Conservation (phyloP, 768 basidiomycete genomes). For the Sporobolomyces phaffii region DNA sequence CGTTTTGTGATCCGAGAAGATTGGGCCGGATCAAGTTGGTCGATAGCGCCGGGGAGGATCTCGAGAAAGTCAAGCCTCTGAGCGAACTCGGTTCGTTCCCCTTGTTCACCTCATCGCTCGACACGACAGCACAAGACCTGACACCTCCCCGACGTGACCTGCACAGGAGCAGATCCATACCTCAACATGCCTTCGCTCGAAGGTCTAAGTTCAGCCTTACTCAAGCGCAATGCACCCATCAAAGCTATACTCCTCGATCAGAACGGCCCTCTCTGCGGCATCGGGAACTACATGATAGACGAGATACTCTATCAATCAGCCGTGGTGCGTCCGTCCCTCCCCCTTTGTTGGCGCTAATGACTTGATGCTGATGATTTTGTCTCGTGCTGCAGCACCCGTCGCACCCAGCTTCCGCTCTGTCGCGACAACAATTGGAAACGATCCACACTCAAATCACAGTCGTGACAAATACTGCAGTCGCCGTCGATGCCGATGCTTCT, state of each 20-base stretch:
- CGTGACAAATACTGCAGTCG: slow-evolving; percentile 38
- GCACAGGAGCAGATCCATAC: slow-evolving; percentile 23
- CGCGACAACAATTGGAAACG: slow-evolving; percentile 10
- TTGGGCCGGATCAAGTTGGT: slow-evolving; percentile 40
- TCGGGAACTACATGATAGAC: slow-evolving; percentile 44
- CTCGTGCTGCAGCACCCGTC: slow-evolving; percentile 37
- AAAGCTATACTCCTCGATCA: slow-evolving; percentile 44
- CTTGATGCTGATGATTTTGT: not conserved
- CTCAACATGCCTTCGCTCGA: slow-evolving; percentile 40
- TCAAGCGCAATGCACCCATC: slow-evolving; percentile 40
- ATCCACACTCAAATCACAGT: slow-evolving; percentile 36
- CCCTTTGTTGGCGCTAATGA: too few relatives aligned
- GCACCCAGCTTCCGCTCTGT: slow-evolving; percentile 33
- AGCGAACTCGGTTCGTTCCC: slow-evolving; percentile 36
- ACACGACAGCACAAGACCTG: too few relatives aligned
- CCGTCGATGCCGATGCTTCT: slow-evolving; percentile 37
- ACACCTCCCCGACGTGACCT: not conserved
- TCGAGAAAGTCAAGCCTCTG: slow-evolving; percentile 30
- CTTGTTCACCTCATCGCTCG: not conserved
- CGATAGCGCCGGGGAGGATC: slow-evolving; percentile 19
- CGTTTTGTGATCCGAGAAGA: slow-evolving; percentile 40
- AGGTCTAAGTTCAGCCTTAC: slow-evolving; percentile 7
- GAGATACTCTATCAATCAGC: slow-evolving; percentile 43
- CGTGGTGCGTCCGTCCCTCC: slow-evolving; percentile 5
- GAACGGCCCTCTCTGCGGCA: slow-evolving; percentile 28